Evolutionary conservation across 345 rosid species (phyloP), one percentile per base, ranked within the genome.

Genomic region (Gossypioides kirkii): DNA sequence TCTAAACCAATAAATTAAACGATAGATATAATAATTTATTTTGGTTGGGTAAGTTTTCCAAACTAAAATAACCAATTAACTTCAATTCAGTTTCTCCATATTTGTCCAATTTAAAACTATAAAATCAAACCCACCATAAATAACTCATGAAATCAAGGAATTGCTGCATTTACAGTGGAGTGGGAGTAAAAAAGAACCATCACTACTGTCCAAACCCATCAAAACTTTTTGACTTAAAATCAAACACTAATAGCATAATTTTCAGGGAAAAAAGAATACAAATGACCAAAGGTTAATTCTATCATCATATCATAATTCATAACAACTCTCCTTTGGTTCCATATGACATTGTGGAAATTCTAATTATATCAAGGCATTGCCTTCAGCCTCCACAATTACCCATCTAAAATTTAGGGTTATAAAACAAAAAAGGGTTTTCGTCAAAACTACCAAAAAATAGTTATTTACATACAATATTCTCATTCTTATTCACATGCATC

Each of bases 401-500:
- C 80, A 74, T 72, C 36, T 76, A 80, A 78, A 82, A 78, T 72
- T 22, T 23, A 13, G 81, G 85, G 79, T 14, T 69, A 69, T 42
- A 11, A 1, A 47, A 64, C 69, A 67, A 12, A 50, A 18, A 26
- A n/a, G 60, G 60, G 28, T 10, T 32, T 62, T 42, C 61, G 70
- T 43, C 41, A 14, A 43, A 52, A 59, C 68, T 68, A 2, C 41
- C 25, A 11, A 53, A 4, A 13, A 42, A 13, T 6, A 60, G 73
- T 67, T 78, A 82, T 84, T 55, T 80, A 84, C 82, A 78, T 49
- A 36, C 3, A 56, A 76, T 47, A 10, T 55, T 55, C 60, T 55
- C 22, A 55, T 56, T 74, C 71, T 77, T 79, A 76, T 79, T 78
- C 79, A 80, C 84, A 71, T 58, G 79, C 77, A 75, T 72, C 67